phyloP scores from a whole-genome alignment of 2,329 filamentous ascomycete species.

The Calonectria hawksworthii region DNA sequence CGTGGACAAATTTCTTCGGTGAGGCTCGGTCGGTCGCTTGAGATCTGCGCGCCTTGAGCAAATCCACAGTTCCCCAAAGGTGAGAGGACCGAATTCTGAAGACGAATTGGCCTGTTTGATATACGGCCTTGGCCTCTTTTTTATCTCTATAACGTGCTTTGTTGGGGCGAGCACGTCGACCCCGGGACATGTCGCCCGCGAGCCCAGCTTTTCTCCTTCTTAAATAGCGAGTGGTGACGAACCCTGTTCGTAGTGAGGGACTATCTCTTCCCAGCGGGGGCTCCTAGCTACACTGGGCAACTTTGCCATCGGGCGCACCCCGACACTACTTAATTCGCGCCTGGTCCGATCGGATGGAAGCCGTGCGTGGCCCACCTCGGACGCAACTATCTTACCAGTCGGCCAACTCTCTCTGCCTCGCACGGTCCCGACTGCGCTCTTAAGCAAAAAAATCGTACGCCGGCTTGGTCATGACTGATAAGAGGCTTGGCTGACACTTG shows the following conservation, averaged over 20 bases:
- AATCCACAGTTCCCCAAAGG: not conserved
- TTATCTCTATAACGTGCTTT: slow-evolving; percentile 23
- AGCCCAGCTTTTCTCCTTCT: not conserved
- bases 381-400: slow-evolving; percentile 9
- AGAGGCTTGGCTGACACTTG: not conserved
- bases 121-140: not conserved
- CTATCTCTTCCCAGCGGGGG: slow-evolving; percentile 3
- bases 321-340: not conserved
- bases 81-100: not conserved
- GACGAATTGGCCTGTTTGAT: not conserved
- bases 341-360: not conserved
- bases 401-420: not conserved
- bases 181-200: not conserved
- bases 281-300: slow-evolving; percentile 14
- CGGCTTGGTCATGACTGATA: not conserved
- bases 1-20: not conserved
- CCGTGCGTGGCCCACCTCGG: not conserved
- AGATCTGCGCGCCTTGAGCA: not conserved
- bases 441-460: not conserved
- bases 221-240: not conserved
- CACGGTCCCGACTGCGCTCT: not conserved
- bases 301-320: not conserved
- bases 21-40: not conserved
- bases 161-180: slow-evolving; percentile 25
- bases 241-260: slow-evolving; percentile 1